Evolutionary conservation across 2,329 filamentous ascomycete genomes (phyloP).

Genomic region (Phaeomoniella chlamydospora): DNA sequence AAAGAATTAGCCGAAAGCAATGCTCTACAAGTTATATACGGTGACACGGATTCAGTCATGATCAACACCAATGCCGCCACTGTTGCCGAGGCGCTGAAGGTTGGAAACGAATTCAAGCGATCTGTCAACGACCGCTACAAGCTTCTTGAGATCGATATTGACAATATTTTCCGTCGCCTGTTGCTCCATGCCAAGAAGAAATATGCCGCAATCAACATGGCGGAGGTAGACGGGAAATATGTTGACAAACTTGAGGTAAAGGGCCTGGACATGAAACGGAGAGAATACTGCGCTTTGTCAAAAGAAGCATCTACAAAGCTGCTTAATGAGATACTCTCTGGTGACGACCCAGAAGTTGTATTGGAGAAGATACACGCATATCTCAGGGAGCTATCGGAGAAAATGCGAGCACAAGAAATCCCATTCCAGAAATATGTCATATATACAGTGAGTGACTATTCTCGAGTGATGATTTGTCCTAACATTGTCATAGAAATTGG

Average conservation of each 20-base stretch:
- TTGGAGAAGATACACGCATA: slow-evolving; percentile 89
- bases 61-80: slow-evolving; percentile 98
- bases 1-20: slow-evolving; percentile 90
- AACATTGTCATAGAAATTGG: slow-evolving; percentile 52
- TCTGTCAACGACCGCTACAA: slow-evolving; percentile 88
- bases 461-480: slow-evolving; percentile 1
- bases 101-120: slow-evolving; percentile 89
- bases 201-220: slow-evolving; percentile 90
- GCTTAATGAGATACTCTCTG: slow-evolving; percentile 87
- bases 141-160: slow-evolving; percentile 92
- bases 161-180: slow-evolving; percentile 89
- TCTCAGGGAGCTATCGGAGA: slow-evolving; percentile 64
- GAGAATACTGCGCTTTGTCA: slow-evolving; percentile 90
- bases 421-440: slow-evolving; percentile 87
- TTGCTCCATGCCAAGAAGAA: slow-evolving; percentile 97
- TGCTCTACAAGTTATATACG: slow-evolving; percentile 89
- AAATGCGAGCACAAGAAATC: slow-evolving; percentile 70
- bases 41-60: slow-evolving; percentile 99
- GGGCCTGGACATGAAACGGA: slow-evolving; percentile 91
- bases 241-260: slow-evolving; percentile 95
- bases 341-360: slow-evolving; percentile 78
- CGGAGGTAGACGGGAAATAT: slow-evolving; percentile 77
- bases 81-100: slow-evolving; percentile 75
- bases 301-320: slow-evolving; percentile 88
- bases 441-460: slow-evolving; percentile 48